phyloP scores from a whole-genome alignment of 1,284 basidiomycete genomes.

The Leccinum ponderosum region DNA sequence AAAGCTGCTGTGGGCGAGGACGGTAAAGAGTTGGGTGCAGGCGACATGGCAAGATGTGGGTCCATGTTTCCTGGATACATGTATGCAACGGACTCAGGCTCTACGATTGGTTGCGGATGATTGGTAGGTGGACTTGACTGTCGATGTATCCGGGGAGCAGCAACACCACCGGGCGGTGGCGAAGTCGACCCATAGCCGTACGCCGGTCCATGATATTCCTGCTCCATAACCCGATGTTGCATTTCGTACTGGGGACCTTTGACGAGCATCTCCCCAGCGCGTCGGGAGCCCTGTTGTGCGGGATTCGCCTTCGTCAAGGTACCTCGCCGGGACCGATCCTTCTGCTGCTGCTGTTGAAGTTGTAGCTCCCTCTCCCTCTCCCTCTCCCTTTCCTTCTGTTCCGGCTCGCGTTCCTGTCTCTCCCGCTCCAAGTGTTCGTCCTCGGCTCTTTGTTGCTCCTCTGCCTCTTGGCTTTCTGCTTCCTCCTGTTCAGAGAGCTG shows the following conservation, averaged over 20 bases:
- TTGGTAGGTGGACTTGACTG: slow-evolving; percentile 32
- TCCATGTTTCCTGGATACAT: slow-evolving; percentile 24
- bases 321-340: slow-evolving; percentile 54
- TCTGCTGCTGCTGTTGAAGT: slow-evolving; percentile 50
- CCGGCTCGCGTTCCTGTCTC: slow-evolving; percentile 44
- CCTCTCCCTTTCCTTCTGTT: slow-evolving; percentile 46
- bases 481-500: slow-evolving; percentile 31
- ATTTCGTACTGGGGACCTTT: slow-evolving; percentile 90
- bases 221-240: slow-evolving; percentile 90
- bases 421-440: slow-evolving; percentile 45
- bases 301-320: slow-evolving; percentile 55
- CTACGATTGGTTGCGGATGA: slow-evolving; percentile 24
- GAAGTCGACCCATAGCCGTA: slow-evolving; percentile 36
- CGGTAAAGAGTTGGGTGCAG: slow-evolving; percentile 14
- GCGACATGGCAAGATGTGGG: slow-evolving; percentile 15
- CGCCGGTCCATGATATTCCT: slow-evolving; percentile 59
- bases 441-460: slow-evolving; percentile 48
- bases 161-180: slow-evolving; percentile 19
- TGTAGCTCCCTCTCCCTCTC: slow-evolving; percentile 38
- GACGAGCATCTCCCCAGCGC: slow-evolving; percentile 84
- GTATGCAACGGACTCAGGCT: slow-evolving; percentile 25
- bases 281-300: slow-evolving; percentile 43
- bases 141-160: slow-evolving; percentile 32
- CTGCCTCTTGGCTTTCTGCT: slow-evolving; percentile 43
- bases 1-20: slow-evolving; percentile 5